Percentiles rank a stretch among this genome's conserved stretches.
Conservation (phyloP, 257 asterid genomes). For the Primulina eburnea region DNA sequence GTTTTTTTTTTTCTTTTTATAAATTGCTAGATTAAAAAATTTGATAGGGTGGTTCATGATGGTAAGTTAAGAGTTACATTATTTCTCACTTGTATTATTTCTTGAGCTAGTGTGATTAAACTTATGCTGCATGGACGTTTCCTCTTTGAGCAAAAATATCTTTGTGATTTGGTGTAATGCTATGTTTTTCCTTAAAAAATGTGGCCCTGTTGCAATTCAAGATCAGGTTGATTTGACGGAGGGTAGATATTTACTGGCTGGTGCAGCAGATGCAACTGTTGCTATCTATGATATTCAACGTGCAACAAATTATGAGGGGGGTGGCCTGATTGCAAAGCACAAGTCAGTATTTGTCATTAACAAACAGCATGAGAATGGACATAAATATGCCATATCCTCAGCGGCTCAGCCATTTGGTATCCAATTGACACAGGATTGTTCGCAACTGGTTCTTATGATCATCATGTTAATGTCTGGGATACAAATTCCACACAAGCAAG, state of each 20-base stretch:
- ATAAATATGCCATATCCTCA: slow-evolving; percentile 76
- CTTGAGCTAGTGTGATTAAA: slow-evolving; percentile 9
- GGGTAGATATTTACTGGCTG: slow-evolving; percentile 83
- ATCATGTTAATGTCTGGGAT: slow-evolving; percentile 93
- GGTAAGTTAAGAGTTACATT: background rate
- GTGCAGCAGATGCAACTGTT: slow-evolving; percentile 88
- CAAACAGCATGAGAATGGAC: slow-evolving; percentile 89
- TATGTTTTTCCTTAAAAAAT: slow-evolving; percentile 29
- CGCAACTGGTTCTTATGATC: slow-evolving; percentile 92
- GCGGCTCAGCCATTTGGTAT: slow-evolving; percentile 92
- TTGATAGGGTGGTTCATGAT: background rate
- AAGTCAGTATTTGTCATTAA: slow-evolving; percentile 58
- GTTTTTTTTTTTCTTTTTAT: background rate
- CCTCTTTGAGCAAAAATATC: slow-evolving; percentile 15
- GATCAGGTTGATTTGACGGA: slow-evolving; percentile 99
- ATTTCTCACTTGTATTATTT: slow-evolving; percentile 19
- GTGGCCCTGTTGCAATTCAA: slow-evolving; percentile 53
- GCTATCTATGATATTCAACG: slow-evolving; percentile 85
- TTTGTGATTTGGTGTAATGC: slow-evolving; percentile 15
- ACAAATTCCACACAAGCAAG: slow-evolving; percentile 82
- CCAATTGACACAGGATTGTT: slow-evolving; percentile 95
- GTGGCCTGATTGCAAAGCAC: slow-evolving; percentile 73
- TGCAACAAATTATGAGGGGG: slow-evolving; percentile 56
- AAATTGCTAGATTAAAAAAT: background rate
- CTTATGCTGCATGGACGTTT: slow-evolving; percentile 3